Conservation (phyloP, 2,329 filamentous ascomycete genomes). For the Zalaria obscura region DNA sequence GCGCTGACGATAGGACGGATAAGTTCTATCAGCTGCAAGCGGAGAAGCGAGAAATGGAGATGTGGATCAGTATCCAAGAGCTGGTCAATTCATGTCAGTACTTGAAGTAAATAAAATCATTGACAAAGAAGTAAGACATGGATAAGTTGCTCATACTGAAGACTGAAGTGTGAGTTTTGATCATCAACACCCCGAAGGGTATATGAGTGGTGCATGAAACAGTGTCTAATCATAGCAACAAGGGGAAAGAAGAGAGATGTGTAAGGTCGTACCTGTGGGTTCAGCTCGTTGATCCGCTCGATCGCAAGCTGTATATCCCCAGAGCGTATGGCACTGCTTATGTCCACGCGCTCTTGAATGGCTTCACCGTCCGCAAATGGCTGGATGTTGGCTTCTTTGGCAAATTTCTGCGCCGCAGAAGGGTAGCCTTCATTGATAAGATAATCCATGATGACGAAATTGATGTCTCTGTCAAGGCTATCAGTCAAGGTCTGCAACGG, state of each 20-base stretch:
- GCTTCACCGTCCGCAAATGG: conserved; percentile 54
- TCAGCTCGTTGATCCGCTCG: conserved; percentile 73
- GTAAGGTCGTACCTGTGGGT: conserved; percentile 60
- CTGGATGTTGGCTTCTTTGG: conserved; percentile 77
- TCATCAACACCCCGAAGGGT: conserved; percentile 77
- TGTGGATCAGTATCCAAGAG: conserved; percentile 72
- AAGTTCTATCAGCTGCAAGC: conserved; percentile 84
- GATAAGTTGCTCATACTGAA: conserved; percentile 61
- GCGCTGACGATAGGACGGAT: conserved; percentile 52
- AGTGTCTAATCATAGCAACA: conserved; percentile 81
- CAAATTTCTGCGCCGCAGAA: conserved; percentile 83
- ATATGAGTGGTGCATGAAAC: conserved; percentile 99
- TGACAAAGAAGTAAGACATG: background rate
- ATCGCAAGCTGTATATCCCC: conserved; percentile 81
- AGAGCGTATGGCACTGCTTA: conserved; percentile 70
- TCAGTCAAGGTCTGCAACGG: conserved; percentile 7
- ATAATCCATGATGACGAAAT: conserved; percentile 90
- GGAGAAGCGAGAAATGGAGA: conserved; percentile 78
- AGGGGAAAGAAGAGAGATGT: conserved; percentile 5
- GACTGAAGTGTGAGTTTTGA: conserved; percentile 67
- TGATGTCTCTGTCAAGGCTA: conserved; percentile 61
- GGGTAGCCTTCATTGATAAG: conserved; percentile 92
- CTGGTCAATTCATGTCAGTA: conserved; percentile 33
- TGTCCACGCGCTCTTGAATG: conserved; percentile 66
- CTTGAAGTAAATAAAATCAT: background rate